Conservation (phyloP, 1,139 yeast genomes). For the Zhuliangozyma blackwelliae region DNA sequence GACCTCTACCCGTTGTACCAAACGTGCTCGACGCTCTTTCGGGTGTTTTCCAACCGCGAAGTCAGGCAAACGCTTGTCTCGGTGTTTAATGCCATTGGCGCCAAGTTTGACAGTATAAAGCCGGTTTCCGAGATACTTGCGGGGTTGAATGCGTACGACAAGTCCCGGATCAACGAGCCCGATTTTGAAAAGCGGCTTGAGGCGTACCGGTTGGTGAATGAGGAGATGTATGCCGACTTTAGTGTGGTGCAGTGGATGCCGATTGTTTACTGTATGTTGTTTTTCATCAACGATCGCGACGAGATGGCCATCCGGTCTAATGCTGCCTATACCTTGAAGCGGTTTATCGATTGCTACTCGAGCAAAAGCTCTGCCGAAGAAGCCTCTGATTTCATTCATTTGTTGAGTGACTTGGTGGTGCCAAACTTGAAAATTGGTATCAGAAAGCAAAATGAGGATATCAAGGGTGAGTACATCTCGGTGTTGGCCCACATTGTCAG, state of each 20-base stretch:
- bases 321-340: slow-evolving; percentile 61
- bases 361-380: slow-evolving; percentile 25
- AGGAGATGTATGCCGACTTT: slow-evolving; percentile 41
- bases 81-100: slow-evolving; percentile 59
- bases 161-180: slow-evolving; percentile 61
- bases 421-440: slow-evolving; percentile 71
- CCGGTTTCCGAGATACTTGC: slow-evolving; percentile 49
- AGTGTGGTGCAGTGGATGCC: slow-evolving; percentile 75
- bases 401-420: slow-evolving; percentile 54
- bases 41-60: slow-evolving; percentile 52
- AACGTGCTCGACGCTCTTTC: slow-evolving; percentile 56
- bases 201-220: slow-evolving; percentile 66
- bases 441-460: slow-evolving; percentile 55
- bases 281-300: slow-evolving; percentile 68
- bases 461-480: slow-evolving; percentile 68
- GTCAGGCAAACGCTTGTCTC: slow-evolving; percentile 59
- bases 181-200: slow-evolving; percentile 74
- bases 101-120: slow-evolving; percentile 40
- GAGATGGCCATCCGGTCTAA: slow-evolving; percentile 81
- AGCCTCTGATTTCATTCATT: slow-evolving; percentile 33
- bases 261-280: slow-evolving; percentile 62
- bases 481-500: slow-evolving; percentile 63
- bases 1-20: slow-evolving; percentile 54
- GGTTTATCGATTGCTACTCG: slow-evolving; percentile 61
- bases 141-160: slow-evolving; percentile 68